phyloP scores from a whole-genome alignment of 805 yeast species.

The Martiniozyma abietophila region DNA sequence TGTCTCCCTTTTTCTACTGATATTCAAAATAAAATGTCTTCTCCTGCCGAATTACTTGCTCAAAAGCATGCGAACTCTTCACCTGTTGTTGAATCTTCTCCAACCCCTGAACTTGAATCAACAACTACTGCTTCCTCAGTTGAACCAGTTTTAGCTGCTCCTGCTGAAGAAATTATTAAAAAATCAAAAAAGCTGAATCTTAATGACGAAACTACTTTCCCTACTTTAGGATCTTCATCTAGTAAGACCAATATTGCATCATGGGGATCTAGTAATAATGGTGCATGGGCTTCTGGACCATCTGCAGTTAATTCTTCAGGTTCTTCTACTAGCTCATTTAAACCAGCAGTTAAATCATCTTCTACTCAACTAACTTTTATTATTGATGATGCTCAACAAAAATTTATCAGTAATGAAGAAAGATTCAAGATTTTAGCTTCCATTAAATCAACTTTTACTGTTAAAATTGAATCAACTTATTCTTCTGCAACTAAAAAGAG shows the following conservation, averaged over 20 bases:
- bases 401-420: slow-evolving; percentile 54
- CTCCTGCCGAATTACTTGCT: slow-evolving; percentile 34
- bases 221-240: slow-evolving; percentile 48
- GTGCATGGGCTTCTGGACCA: slow-evolving; percentile 7
- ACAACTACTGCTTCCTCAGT: slow-evolving; percentile 9
- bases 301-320: slow-evolving; percentile 14
- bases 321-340: slow-evolving; percentile 19
- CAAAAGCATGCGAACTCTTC: slow-evolving; percentile 25
- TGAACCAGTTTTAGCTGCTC: slow-evolving; percentile 1
- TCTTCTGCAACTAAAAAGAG: slow-evolving; percentile 68
- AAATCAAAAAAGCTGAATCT: slow-evolving; percentile 27
- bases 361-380: slow-evolving; percentile 73
- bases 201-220: slow-evolving; percentile 47
- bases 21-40: slow-evolving; percentile 21
- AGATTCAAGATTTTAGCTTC: slow-evolving; percentile 56
- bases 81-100: slow-evolving; percentile 11
- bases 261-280: slow-evolving; percentile 32
- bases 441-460: slow-evolving; percentile 50
- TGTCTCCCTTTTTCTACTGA: not conserved
- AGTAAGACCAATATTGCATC: slow-evolving; percentile 26
- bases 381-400: slow-evolving; percentile 59
- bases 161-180: slow-evolving; percentile 4
- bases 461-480: slow-evolving; percentile 74
- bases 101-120: slow-evolving; percentile 7
- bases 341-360: slow-evolving; percentile 42